Evolutionary conservation across 2,329 filamentous ascomycete genomes (phyloP).

Genomic region (Penicillium sp.): DNA sequence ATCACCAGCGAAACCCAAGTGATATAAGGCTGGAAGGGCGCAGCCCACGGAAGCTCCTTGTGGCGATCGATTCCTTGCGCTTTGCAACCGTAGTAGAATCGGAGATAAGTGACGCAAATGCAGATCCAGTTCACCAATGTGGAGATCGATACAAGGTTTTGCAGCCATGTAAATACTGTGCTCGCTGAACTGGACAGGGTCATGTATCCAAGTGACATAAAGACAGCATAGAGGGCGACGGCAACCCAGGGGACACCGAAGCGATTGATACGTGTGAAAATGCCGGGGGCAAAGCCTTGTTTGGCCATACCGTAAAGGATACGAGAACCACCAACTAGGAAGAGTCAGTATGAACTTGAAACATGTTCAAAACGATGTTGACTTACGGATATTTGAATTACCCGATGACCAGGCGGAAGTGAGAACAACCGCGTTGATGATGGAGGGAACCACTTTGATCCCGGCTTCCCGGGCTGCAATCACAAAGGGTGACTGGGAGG

Average conservation of each 20-base stretch:
- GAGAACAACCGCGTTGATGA: conserved; percentile 24
- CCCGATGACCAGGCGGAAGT: conserved; percentile 43
- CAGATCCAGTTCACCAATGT: conserved; percentile 59
- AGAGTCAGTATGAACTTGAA: neutral
- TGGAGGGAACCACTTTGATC: conserved; percentile 30
- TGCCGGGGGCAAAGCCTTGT: conserved; percentile 39
- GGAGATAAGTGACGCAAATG: conserved; percentile 56
- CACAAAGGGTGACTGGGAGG: conserved; percentile 41
- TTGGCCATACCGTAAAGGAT: conserved; percentile 42
- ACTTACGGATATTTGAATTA: conserved; percentile 39
- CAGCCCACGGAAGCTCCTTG: conserved; percentile 50
- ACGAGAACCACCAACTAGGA: conserved; percentile 33
- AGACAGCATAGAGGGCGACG: conserved; percentile 52
- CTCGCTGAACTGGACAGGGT: conserved; percentile 59
- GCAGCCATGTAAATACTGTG: conserved; percentile 66
- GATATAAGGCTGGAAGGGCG: conserved; percentile 58
- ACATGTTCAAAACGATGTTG: neutral
- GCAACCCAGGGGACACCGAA: conserved; percentile 59
- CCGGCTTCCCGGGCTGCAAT: conserved; percentile 51
- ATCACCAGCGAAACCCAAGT: conserved; percentile 59
- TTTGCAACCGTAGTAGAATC: conserved; percentile 51
- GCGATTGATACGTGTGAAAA: conserved; percentile 40
- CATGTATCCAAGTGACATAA: conserved; percentile 65
- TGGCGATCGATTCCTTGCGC: conserved; percentile 40
- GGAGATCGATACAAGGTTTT: conserved; percentile 56